Evolutionary conservation across 495 filamentous ascomycete genomes (phyloP), one percentile per base, ranked within the genome.

Genomic region (Penicillium mononematosum): DNA sequence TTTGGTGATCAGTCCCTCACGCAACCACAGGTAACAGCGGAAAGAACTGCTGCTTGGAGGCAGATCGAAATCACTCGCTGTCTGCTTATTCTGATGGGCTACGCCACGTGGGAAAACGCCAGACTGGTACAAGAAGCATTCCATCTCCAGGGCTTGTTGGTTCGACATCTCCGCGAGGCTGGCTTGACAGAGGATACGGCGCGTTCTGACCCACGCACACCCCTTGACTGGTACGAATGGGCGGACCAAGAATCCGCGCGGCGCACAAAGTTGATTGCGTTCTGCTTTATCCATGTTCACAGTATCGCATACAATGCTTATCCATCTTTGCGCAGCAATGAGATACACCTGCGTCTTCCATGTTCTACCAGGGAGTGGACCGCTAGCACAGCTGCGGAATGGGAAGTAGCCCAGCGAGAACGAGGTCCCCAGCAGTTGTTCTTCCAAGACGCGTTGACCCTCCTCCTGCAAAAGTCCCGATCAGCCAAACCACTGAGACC

Each of bases 261-360:
- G 10, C 68, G 73, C 4, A 73, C 73, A 8, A 69, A 69, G 34
- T 62, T 74, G n/a, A 73, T 73, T 16, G 65, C 73, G 3, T 75
- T 75, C 43, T 74, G 70, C 51, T 74, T 74, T 39, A 69, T 74
- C 31, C 71, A 75, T 55, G 65, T 74, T 11, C 71, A 74, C 46
- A 75, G 71, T 38, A 63, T 75, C 19, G 69, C 73, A 11, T 75
- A 72, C 53, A 75, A 75, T 56, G 64, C 66, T 14, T 74, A 75
- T 45, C 73, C 71, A 10, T 70, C 70, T 5, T 65, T 75, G 24
- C 68, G 73, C 27, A 75, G 71, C 55, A 72, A 64, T 47, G 73
- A 75, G 49, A 66, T 75, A 12, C 71, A 75, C 36, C 60, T 75
- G 46, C 69, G 70, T 10, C 62, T 75, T 0, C 71, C 71, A n/a